A percentile compares a stretch with the other conserved stretches of the same genome.
Evolutionary conservation across 2,329 filamentous ascomycete genomes (phyloP).

Genomic region (Aspergillus melleus): DNA sequence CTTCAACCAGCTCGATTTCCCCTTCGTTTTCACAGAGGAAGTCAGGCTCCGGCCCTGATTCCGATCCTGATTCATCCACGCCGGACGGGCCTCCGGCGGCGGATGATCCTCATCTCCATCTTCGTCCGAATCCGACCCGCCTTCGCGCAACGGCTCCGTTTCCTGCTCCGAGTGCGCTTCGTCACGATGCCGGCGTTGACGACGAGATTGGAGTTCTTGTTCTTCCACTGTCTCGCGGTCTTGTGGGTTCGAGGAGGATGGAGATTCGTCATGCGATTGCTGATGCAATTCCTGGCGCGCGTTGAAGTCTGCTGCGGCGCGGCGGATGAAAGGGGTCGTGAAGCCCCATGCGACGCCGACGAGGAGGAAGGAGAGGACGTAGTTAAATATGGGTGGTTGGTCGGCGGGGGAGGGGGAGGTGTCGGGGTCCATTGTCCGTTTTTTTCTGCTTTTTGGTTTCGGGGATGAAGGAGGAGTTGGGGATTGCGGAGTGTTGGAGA

Average conservation of each 20-base stretch:
- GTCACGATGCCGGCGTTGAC: background rate
- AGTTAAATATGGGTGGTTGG: conserved; percentile 63
- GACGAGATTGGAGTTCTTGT: conserved; percentile 1
- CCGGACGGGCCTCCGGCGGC: background rate
- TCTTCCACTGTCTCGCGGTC: background rate
- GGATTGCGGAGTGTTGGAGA: background rate
- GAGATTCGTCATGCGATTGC: conserved; percentile 11
- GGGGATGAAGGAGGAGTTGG: background rate
- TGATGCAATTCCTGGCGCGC: conserved; percentile 49
- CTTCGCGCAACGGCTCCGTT: background rate
- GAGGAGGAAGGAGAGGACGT: conserved; percentile 83
- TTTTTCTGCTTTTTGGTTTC: background rate
- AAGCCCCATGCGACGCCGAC: conserved; percentile 92
- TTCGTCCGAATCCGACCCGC: background rate
- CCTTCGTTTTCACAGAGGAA: background rate
- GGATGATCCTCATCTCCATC: conserved; percentile 7
- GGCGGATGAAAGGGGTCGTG: conserved; percentile 88
- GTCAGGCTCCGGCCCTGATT: background rate
- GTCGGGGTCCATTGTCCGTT: conserved; percentile 20
- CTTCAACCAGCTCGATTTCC: conserved; percentile 56
- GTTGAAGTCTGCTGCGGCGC: conserved; percentile 74
- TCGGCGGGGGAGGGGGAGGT: conserved; percentile 16
- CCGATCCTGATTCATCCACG: background rate
- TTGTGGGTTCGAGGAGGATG: background rate
- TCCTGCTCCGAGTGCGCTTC: background rate